phyloP scores from a whole-genome alignment of 2,329 filamentous ascomycete species.

The Herpotrichia juniperi region DNA sequence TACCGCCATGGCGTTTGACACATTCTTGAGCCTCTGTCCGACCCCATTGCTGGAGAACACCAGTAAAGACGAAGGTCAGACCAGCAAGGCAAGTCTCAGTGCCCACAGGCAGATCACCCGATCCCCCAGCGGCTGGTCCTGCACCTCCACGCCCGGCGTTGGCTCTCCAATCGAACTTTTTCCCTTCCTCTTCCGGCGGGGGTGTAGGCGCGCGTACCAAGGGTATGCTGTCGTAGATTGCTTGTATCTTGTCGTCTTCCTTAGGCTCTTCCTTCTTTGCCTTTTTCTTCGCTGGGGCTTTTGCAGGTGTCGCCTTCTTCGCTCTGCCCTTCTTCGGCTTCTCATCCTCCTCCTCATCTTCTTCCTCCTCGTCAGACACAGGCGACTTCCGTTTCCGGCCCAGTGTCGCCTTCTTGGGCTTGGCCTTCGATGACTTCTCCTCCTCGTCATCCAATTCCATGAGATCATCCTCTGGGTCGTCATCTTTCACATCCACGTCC shows the following conservation, averaged over 20 bases:
- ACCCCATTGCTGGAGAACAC: conserved; percentile 78
- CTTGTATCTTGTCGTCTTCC: conserved; percentile 76
- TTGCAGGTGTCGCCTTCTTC: conserved; percentile 48
- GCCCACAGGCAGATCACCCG: conserved; percentile 75
- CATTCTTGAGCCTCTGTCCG: conserved; percentile 84
- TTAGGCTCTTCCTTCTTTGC: conserved; percentile 69
- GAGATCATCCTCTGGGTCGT: conserved; percentile 54
- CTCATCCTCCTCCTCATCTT: conserved; percentile 58
- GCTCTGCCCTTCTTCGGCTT: conserved; percentile 63
- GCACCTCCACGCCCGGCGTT: conserved; percentile 62
- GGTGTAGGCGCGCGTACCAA: conserved; percentile 83
- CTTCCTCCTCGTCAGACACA: conserved; percentile 60
- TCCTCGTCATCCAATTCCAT: conserved; percentile 52
- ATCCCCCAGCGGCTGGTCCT: conserved; percentile 66
- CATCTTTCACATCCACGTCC: conserved; percentile 61
- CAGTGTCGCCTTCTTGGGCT: conserved; percentile 44
- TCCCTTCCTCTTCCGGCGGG: conserved; percentile 69
- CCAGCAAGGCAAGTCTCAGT: conserved; percentile 89
- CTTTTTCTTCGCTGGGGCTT: conserved; percentile 59
- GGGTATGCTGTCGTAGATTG: conserved; percentile 87
- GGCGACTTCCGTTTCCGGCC: conserved; percentile 64
- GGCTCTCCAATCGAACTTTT: conserved; percentile 79
- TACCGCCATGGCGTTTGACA: conserved; percentile 93
- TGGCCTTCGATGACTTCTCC: conserved; percentile 46
- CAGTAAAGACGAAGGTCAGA: conserved; percentile 93